Percentiles rank a stretch among this genome's conserved stretches.
Evolutionary conservation across 768 basidiomycete genomes (phyloP).

Genomic region (Asterophora lycoperdoides): DNA sequence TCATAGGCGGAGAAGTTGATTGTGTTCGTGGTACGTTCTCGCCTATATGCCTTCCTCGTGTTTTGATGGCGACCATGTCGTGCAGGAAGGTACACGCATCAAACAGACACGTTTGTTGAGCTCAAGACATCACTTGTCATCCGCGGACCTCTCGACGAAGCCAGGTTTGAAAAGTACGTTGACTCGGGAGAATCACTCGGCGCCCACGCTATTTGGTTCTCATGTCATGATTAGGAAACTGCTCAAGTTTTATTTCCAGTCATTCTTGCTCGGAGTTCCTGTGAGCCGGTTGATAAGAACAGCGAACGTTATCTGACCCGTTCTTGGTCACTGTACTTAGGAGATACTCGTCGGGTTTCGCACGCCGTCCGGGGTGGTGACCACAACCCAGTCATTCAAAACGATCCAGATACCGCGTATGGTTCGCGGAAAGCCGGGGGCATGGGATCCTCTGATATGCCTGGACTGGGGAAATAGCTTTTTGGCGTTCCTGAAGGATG

Average conservation of each 20-base stretch:
- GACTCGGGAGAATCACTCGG: slow-evolving; percentile 14
- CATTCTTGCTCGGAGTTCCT: slow-evolving; percentile 88
- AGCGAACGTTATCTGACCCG: not conserved
- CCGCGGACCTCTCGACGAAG: slow-evolving; percentile 57
- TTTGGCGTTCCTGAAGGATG: slow-evolving; percentile 48
- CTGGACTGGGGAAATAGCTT: slow-evolving; percentile 70
- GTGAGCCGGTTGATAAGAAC: slow-evolving; percentile 37
- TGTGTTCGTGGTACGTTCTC: slow-evolving; percentile 65
- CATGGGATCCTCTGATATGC: slow-evolving; percentile 76
- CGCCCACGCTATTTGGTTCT: slow-evolving; percentile 3
- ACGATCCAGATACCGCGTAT: slow-evolving; percentile 77
- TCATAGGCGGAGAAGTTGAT: slow-evolving; percentile 91
- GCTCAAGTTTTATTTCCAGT: slow-evolving; percentile 91
- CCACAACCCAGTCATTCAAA: slow-evolving; percentile 65
- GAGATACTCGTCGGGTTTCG: slow-evolving; percentile 88
- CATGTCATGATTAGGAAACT: slow-evolving; percentile 54
- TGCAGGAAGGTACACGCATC: slow-evolving; percentile 56
- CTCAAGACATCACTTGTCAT: slow-evolving; percentile 82
- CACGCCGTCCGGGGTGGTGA: slow-evolving; percentile 66
- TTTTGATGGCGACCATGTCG: slow-evolving; percentile 10
- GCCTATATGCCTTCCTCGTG: not conserved
- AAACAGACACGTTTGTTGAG: slow-evolving; percentile 72
- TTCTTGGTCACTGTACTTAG: slow-evolving; percentile 32
- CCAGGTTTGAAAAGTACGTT: slow-evolving; percentile 72
- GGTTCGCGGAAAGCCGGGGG: slow-evolving; percentile 66